Conservation (phyloP, 169 alveolate genomes). For the Plasmodium vivax region DNA sequence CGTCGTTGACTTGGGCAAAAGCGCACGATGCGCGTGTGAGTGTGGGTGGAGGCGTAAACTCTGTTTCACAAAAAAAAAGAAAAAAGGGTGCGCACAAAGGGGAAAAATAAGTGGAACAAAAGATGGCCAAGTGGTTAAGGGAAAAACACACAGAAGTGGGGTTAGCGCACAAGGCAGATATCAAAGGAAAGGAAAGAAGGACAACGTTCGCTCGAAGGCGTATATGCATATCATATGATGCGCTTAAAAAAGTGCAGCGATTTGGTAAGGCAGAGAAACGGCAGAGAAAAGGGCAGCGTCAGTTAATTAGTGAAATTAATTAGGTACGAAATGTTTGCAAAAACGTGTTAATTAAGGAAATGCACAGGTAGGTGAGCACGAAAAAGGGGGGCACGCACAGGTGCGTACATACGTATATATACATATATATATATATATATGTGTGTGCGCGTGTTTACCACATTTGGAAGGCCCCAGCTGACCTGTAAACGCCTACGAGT, state of each 20-base stretch:
- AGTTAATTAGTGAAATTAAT: neutral
- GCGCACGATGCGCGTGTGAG: neutral
- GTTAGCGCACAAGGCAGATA: neutral
- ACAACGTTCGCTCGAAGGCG: neutral
- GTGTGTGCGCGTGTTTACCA: neutral
- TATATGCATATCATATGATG: neutral
- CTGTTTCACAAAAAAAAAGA: neutral
- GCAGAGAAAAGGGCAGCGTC: neutral
- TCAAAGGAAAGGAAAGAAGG: neutral
- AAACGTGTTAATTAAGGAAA: neutral
- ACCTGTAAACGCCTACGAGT: neutral
- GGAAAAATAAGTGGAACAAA: neutral
- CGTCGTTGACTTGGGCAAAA: neutral
- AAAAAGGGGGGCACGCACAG: neutral
- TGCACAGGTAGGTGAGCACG: neutral
- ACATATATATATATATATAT: neutral
- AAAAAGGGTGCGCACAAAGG: neutral
- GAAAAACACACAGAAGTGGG: neutral
- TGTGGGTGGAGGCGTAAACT: neutral
- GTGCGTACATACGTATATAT: neutral
- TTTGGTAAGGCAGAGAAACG: neutral
- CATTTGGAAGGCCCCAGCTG: neutral
- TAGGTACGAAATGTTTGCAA: neutral
- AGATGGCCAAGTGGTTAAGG: neutral
- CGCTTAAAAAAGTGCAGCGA: neutral